Evolutionary conservation across 768 basidiomycete species (phyloP), one percentile per base, ranked within the genome.

Genomic region (Dentipellis sp.): DNA sequence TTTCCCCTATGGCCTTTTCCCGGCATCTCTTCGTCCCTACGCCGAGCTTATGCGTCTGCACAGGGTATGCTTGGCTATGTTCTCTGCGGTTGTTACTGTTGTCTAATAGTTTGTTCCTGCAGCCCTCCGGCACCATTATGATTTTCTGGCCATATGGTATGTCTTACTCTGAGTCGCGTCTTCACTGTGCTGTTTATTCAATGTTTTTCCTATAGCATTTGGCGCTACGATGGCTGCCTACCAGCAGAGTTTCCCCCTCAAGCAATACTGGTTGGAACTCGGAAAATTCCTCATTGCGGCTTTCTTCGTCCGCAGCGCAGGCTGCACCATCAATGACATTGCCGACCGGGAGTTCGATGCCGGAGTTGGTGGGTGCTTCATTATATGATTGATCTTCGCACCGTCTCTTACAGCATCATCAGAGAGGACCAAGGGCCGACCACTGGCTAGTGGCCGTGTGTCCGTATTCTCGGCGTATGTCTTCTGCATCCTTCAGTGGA

Each of bases 131-230:
- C 11, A 42, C 19, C 53, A 42, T 53, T 14, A 19, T 53, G 53
- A 53, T 53, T 21, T 53, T 53, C 34, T 53, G 53, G 53, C 53
- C 53, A 3, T 53, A 35, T 8, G 53, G 53, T 53, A 16, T 19
- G 53, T 40, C 40, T 19, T 5, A n/a, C n/a, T n/a, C n/a, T n/a
- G n/a, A n/a, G n/a, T n/a, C n/a, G n/a, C n/a, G n/a, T n/a, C n/a
- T n/a, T n/a, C n/a, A n/a, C n/a, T n/a, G n/a, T n/a, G n/a, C n/a
- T n/a, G n/a, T n/a, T n/a, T n/a, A n/a, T n/a, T 14, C 29, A 37
- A 11, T 50, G 5, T 17, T 37, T 34, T 17, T 34, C 14, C 14
- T 10, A 10, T 35, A 53, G 53, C 53, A 2, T 53, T 23, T 23
- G 42, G 53, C 22, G 17, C 36, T 38, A 53, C 53, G 14, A 53